Percentiles rank a stretch among this genome's conserved stretches.
Evolutionary conservation across 225 moss, liverwort and hornwort species (phyloP).

Genomic region (Anthoceros angustus): DNA sequence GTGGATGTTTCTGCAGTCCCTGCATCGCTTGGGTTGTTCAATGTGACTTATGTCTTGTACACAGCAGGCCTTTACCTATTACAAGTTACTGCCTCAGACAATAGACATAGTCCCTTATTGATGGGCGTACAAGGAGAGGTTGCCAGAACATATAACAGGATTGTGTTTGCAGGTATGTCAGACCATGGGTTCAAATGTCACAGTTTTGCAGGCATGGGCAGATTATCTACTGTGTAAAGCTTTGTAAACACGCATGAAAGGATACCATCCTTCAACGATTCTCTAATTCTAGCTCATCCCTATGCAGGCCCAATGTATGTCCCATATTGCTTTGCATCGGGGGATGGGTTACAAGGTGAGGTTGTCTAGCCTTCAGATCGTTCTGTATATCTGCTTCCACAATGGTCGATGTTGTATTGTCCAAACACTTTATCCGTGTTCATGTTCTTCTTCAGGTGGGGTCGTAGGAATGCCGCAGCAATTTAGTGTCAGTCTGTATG

Average conservation of each 20-base stretch:
- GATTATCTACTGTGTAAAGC: too few species aligned
- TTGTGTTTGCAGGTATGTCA: background rate
- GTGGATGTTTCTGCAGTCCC: background rate
- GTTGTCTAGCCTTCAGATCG: background rate
- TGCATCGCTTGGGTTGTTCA: background rate
- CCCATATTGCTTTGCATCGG: background rate
- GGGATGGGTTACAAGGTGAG: background rate
- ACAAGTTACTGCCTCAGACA: background rate
- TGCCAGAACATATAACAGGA: background rate
- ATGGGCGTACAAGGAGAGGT: background rate
- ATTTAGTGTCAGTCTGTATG: slow-evolving; percentile 1
- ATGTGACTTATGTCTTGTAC: background rate
- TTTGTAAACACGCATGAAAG: too few species aligned
- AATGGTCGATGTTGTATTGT: background rate
- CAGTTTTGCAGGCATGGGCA: too few species aligned
- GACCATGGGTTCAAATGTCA: too few species aligned
- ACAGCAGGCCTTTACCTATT: background rate
- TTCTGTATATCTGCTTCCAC: background rate
- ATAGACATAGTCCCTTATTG: background rate
- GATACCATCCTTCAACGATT: too few species aligned
- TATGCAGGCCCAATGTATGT: background rate
- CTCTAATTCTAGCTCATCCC: too few species aligned
- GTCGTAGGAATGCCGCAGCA: background rate
- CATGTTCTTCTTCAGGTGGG: background rate
- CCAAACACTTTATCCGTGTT: background rate